Percentiles rank a stretch among this genome's conserved stretches.
phyloP scores from a whole-genome alignment of 345 rosid species.

The Erodium maritimum region DNA sequence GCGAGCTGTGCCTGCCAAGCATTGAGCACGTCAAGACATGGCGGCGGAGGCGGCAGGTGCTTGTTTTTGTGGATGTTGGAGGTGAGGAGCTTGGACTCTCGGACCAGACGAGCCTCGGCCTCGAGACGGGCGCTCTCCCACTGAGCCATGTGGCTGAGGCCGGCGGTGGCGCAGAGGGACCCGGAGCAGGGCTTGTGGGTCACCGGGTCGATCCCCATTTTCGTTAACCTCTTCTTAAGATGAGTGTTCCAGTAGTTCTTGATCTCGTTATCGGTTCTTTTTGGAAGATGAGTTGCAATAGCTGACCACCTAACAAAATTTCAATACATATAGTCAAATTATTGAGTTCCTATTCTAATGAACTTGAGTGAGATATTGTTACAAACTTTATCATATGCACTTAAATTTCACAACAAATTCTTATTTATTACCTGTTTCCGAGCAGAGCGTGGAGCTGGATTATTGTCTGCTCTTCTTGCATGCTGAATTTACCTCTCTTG shows the following conservation, averaged over 20 bases:
- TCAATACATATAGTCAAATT: no score
- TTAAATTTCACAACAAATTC: no score
- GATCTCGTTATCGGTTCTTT: constrained; percentile 47
- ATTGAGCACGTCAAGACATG: constrained; percentile 36
- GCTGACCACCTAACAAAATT: constrained; percentile 49
- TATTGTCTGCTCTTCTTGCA: constrained; percentile 46
- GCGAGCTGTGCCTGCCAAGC: constrained; percentile 22
- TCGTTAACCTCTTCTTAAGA: constrained; percentile 11
- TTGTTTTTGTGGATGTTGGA: constrained; percentile 8
- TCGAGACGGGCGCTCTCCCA: constrained; percentile 34
- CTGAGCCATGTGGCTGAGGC: constrained; percentile 32
- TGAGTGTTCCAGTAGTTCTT: constrained; percentile 55
- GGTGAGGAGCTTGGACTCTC: constrained; percentile 11
- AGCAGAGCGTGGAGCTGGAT: constrained; percentile 50
- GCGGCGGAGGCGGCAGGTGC: constrained; percentile 9
- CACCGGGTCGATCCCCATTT: no score
- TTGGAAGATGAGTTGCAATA: constrained; percentile 36
- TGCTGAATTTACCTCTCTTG: constrained; percentile 43
- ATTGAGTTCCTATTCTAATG: no score
- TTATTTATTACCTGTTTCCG: constrained; percentile 58
- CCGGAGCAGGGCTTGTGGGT: constrained; percentile 32
- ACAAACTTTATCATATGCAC: no score
- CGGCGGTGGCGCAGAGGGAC: constrained; percentile 12
- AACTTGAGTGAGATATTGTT: no score
- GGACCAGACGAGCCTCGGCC: constrained; percentile 27